Base-by-base conservation (phyloP, 2,329 filamentous ascomycete species). In the Thyridium curvatum region DNA sequence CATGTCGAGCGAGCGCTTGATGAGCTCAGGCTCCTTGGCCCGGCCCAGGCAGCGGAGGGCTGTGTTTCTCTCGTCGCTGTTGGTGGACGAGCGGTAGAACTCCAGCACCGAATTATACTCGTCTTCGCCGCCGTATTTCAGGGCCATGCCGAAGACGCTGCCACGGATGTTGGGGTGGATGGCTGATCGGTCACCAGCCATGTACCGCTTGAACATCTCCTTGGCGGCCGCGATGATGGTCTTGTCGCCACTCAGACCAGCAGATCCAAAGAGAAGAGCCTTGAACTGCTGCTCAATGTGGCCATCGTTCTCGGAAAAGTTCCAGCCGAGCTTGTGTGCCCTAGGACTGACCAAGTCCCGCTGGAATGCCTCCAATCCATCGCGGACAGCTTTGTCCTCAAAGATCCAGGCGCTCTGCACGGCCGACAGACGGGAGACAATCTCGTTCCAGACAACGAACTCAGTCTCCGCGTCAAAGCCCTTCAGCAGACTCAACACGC, bases 231-330 rank as follows among this genome's bases (percentile, higher is more conserved):
- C 73, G 55, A 91, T 78, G 44, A 95, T 78, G 49, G 75, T 71
- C 52, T 89, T 69, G 53, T 97, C 91, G 28, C 88, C 89, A 34
- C 82, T 76, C 49, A 87, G 69, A 41, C 90, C 91, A 37, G 91
- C 88, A 49, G 74, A 79, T 44, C 86, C 85, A 58, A 97, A 97
- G 59, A 96, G 76, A 57, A 96, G 77, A 12, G 81, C 82, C 71
- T 97, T 97, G 74, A 95, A 94, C 59, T 96, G 90, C 61, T 95
- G 89, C 59, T 90, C 74, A 49, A 96, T 82, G 57, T 96, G 90
- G 36, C 85, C 87, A 52, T 97, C 91, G 4, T 74, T 74, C 18
- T 90, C 84, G 18, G 79, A 83, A 64, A 97, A 95, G 12, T 78
- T 67, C 91, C 91, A 97, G 42, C 91, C 91, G 33, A 94, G 66